These are phyloP conservation scores for Colletotrichum musae DNA, from an alignment of 2,329 filamentous ascomycete genomes.

Conservation along the genomic window DNA sequence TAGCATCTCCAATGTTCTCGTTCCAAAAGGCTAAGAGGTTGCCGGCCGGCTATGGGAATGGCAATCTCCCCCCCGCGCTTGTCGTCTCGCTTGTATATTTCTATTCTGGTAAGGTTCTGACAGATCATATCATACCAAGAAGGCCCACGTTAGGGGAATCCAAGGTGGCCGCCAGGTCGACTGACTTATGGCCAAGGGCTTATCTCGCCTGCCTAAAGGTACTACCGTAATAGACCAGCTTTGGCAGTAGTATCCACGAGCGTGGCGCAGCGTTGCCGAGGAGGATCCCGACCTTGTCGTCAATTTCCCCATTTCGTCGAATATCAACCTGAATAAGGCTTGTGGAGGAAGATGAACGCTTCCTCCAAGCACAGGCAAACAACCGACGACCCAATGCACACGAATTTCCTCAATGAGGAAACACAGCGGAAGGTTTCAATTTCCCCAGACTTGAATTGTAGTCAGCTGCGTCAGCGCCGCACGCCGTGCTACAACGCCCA, in stretches of 20 bases:
- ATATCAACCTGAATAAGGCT: slow-evolving; percentile 2
- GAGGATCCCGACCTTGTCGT: background rate
- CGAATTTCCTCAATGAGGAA: background rate
- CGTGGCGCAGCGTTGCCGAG: slow-evolving; percentile 18
- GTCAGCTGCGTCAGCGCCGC: background rate
- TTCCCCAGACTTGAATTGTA: background rate
- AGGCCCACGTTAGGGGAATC: background rate
- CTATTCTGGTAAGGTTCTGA: slow-evolving; percentile 4
- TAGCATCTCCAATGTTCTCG: background rate
- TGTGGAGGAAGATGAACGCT: background rate
- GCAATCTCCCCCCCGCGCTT: background rate
- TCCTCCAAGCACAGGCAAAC: slow-evolving; percentile 6
- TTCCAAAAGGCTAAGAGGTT: background rate
- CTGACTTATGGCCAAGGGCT: background rate
- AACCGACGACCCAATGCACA: background rate
- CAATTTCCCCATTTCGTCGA: slow-evolving; percentile 1
- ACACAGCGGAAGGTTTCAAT: background rate
- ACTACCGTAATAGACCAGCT: too few relatives aligned
- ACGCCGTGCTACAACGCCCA: background rate
- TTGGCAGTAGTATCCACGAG: background rate
- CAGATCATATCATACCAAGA: slow-evolving; percentile 4
- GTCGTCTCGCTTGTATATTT: background rate
- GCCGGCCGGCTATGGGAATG: background rate
- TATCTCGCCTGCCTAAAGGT: slow-evolving; percentile 18
- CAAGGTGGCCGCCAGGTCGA: slow-evolving; percentile 5